Evolutionary conservation across 805 yeast genomes (phyloP).

Genomic region (Pichia manshurica): DNA sequence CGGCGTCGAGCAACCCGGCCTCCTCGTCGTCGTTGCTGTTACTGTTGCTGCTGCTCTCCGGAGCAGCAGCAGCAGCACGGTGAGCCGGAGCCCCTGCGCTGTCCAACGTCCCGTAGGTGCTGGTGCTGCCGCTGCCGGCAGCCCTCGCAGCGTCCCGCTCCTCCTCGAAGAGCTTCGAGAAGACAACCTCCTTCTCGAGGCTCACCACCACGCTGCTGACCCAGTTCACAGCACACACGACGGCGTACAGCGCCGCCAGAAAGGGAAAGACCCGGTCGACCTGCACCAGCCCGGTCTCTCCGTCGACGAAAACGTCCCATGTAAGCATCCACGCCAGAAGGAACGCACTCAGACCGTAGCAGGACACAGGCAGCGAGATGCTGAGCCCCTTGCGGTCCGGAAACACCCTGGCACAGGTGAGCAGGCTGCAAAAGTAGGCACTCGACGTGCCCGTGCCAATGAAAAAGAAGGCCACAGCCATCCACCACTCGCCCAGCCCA

Average conservation of each 20-base stretch:
- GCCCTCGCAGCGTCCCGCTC: too few relatives aligned
- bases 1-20: conserved; percentile 5
- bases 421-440: conserved; percentile 60
- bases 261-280: conserved; percentile 47
- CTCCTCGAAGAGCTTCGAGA: conserved; percentile 24
- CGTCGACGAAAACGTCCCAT: conserved; percentile 33
- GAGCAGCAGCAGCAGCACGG: neutral
- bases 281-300: conserved; percentile 32
- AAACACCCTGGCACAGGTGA: conserved; percentile 82
- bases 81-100: neutral
- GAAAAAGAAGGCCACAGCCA: conserved; percentile 47
- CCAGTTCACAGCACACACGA: conserved; percentile 57
- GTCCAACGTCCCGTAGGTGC: too few relatives aligned
- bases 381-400: conserved; percentile 74
- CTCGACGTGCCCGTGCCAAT: conserved; percentile 73
- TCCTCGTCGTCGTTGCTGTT: conserved; percentile 1
- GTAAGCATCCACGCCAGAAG: conserved; percentile 59
- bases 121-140: too few relatives aligned
- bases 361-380: conserved; percentile 82
- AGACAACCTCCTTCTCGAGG: conserved; percentile 45
- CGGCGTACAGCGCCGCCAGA: conserved; percentile 47
- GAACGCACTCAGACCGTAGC: conserved; percentile 78
- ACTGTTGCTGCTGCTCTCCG: neutral
- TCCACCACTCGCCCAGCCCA: conserved; percentile 27
- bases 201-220: conserved; percentile 60